Evolutionary conservation across 257 asterid genomes (phyloP).

Genomic region (Penstemon davidsonii): DNA sequence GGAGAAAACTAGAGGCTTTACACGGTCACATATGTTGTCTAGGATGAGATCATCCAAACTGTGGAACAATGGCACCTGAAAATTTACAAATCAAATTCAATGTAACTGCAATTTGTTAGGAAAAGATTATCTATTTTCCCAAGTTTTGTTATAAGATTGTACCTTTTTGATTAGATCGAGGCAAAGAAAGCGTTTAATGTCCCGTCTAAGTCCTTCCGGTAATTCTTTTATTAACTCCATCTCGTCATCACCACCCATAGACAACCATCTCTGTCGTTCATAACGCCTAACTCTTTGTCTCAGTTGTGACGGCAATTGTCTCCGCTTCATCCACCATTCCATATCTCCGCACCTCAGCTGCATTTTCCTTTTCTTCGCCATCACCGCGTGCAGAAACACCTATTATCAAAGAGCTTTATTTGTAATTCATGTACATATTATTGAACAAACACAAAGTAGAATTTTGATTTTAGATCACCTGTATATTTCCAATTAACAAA

Average conservation of each 20-base stretch:
- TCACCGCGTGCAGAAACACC: conserved; percentile 93
- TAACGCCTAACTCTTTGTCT: conserved; percentile 78
- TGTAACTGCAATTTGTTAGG: background rate
- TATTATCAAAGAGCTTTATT: conserved; percentile 14
- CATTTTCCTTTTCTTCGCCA: conserved; percentile 92
- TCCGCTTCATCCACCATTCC: conserved; percentile 99
- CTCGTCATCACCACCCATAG: conserved; percentile 83
- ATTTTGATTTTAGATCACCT: conserved; percentile 40
- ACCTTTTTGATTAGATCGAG: conserved; percentile 83
- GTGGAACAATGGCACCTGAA: conserved; percentile 82
- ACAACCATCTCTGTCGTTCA: conserved; percentile 74
- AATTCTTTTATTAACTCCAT: conserved; percentile 71
- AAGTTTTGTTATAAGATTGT: background rate
- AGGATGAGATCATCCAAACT: conserved; percentile 86
- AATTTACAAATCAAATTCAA: background rate
- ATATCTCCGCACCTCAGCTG: conserved; percentile 86
- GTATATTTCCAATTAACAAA: conserved; percentile 86
- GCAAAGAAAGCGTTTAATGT: conserved; percentile 86
- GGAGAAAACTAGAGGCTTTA: conserved; percentile 78
- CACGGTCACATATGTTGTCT: conserved; percentile 95
- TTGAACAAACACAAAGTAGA: too few relatives aligned
- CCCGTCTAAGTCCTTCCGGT: conserved; percentile 91
- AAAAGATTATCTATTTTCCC: background rate
- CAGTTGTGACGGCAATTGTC: conserved; percentile 78
- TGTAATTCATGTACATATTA: background rate